Evolutionary conservation across 305 asterid species (phyloP).

Genomic region (Fraxinus angustifolia): DNA sequence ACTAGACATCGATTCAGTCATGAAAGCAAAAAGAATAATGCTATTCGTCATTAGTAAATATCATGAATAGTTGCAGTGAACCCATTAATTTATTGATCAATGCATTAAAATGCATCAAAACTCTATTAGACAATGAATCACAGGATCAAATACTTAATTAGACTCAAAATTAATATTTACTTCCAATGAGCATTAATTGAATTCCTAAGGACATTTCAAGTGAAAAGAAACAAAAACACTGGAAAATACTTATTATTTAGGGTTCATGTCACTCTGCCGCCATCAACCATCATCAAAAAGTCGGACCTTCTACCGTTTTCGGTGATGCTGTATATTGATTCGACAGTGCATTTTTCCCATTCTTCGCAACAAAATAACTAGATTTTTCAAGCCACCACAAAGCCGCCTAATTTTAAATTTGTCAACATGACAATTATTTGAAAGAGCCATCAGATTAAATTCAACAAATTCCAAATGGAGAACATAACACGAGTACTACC

Average conservation of each 20-base stretch:
- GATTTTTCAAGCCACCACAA: background rate
- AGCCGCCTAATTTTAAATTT: background rate
- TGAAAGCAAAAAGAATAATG: background rate
- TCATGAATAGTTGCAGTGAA: background rate
- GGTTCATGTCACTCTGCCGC: background rate
- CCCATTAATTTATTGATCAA: background rate
- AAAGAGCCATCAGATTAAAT: background rate
- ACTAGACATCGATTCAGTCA: background rate
- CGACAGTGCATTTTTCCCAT: background rate
- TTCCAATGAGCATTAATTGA: background rate
- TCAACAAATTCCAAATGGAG: background rate
- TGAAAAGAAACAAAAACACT: background rate
- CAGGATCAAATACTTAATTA: background rate
- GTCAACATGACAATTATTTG: background rate
- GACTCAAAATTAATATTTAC: background rate
- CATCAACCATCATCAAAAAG: background rate
- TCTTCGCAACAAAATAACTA: background rate
- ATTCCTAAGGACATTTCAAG: background rate
- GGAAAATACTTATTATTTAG: background rate
- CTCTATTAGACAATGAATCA: background rate
- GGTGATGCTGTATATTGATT: background rate
- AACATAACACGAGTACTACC: background rate
- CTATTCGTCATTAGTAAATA: background rate
- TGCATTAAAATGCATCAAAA: background rate
- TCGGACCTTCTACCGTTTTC: background rate